Conservation (phyloP, 2,329 filamentous ascomycete genomes). For the Curvularia hawaiiensis region DNA sequence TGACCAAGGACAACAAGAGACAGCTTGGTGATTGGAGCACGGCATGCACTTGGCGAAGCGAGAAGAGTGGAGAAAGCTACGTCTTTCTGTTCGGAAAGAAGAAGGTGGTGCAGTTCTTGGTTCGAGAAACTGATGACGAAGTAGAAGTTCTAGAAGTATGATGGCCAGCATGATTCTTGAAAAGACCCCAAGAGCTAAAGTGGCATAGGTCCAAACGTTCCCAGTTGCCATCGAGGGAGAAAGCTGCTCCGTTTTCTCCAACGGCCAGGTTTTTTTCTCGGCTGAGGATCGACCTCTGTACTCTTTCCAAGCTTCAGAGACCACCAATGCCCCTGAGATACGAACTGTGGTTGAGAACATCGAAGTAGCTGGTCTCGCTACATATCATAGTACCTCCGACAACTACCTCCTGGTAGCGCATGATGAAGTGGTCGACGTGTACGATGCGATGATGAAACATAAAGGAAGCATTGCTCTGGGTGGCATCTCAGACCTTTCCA, state of each 20-base stretch:
- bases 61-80: slow-evolving; percentile 32
- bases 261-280: slow-evolving; percentile 35
- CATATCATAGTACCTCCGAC: slow-evolving; percentile 23
- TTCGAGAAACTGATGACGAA: slow-evolving; percentile 16
- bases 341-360: slow-evolving; percentile 23
- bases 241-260: slow-evolving; percentile 26
- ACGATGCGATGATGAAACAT: slow-evolving; percentile 21
- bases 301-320: slow-evolving; percentile 37
- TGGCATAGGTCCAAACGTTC: slow-evolving; percentile 35
- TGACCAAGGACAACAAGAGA: slow-evolving; percentile 30
- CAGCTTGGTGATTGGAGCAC: slow-evolving; percentile 40
- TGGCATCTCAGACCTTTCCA: slow-evolving; percentile 33
- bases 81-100: slow-evolving; percentile 41
- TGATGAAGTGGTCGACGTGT: slow-evolving; percentile 31
- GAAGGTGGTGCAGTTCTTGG: slow-evolving; percentile 35
- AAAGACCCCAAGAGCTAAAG: slow-evolving; percentile 1
- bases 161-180: no score
- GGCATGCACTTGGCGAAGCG: slow-evolving; percentile 36
- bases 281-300: slow-evolving; percentile 35
- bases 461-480: slow-evolving; percentile 24
- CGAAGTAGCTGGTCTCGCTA: slow-evolving; percentile 29
- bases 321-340: slow-evolving; percentile 24
- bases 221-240: slow-evolving; percentile 36
- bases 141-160: slow-evolving; percentile 34
- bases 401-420: slow-evolving; percentile 36